A percentile compares a stretch with the other conserved stretches of the same genome.
phyloP scores from a whole-genome alignment of 1,284 basidiomycete species.

The Leccinum variabile region DNA sequence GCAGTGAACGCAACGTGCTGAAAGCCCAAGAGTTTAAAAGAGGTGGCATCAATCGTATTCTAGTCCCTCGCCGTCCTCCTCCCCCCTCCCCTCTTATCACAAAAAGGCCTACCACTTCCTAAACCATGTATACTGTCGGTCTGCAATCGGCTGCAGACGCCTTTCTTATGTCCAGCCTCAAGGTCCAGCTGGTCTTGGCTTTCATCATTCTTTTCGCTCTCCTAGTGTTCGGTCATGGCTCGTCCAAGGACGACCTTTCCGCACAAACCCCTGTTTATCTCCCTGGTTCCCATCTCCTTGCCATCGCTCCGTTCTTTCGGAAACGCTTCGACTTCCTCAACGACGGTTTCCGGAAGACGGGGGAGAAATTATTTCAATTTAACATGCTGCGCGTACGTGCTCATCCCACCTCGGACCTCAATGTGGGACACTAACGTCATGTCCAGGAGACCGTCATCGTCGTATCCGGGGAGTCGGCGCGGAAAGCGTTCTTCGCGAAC shows the following conservation, averaged over 20 bases:
- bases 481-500: conserved; percentile 65
- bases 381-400: conserved; percentile 50
- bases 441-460: conserved; percentile 64
- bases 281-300: conserved; percentile 54
- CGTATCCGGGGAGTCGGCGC: conserved; percentile 68
- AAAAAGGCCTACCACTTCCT: conserved; percentile 18
- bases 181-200: conserved; percentile 53
- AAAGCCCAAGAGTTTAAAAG: conserved; percentile 27
- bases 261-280: conserved; percentile 50
- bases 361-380: conserved; percentile 65
- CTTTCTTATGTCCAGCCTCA: conserved; percentile 56
- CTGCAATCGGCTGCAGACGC: conserved; percentile 57
- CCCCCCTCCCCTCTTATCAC: conserved; percentile 21
- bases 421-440: conserved; percentile 23
- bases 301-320: conserved; percentile 65
- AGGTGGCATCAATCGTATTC: conserved; percentile 19
- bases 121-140: conserved; percentile 53
- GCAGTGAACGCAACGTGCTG: conserved; percentile 24
- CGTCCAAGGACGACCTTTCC: conserved; percentile 43
- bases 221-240: conserved; percentile 41
- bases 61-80: conserved; percentile 25
- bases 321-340: conserved; percentile 68
- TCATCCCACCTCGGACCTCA: conserved; percentile 11
- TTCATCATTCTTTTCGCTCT: conserved; percentile 55
- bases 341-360: conserved; percentile 65